Base-by-base conservation (phyloP, 2,329 filamentous ascomycete genomes). In the Plenodomus lindquistii region DNA sequence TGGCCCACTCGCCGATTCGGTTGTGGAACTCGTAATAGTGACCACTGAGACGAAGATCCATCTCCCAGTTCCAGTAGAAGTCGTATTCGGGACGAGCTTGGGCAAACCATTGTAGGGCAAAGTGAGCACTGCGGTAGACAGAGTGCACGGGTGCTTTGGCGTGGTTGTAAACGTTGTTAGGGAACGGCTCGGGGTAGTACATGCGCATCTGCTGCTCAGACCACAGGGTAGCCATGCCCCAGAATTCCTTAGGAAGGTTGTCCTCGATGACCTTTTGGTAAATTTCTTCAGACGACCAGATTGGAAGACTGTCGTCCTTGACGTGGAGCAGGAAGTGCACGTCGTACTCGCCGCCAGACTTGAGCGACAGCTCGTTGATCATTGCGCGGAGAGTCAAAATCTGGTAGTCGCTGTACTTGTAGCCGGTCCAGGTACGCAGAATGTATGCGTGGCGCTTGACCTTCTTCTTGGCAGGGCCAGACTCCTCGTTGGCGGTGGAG, bases 201-300 rank as follows among this genome's bases (percentile, higher is more conserved):
- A 91, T 83, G 44, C 87, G 80, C 91, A 97, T 97, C 73, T 97
- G 91, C 19, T 88, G 87, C 72, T 96, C 91, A 0, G 90, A 94
- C 94, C 94, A 99, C 6, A 97, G 80, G 0, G 89, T 96, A 17
- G 89, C 89, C 67, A 99, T 85, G 39, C 89, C 89, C 58, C 83
- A 87, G 74, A 99, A 97, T 66, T 99, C 94, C 56, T 85, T 80
- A 0, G 94, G 89, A 11, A 93, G 81, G 20, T 83, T 82, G 41
- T 87, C 83, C 43, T 83, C 77, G 67, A 88, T 87, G 48, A 80
- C 87, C 65, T 79, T 80, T 67, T 81, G 78, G 76, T 86, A 97
- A 41, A 79, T 79, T 39, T 84, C 82, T 43, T 85, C 78, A 58
- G 90, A 87, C 1, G 88, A 87, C 86, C 88, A 94, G 62, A 96